A percentile compares a stretch with the other conserved stretches of the same genome.
Conservation (phyloP, 768 basidiomycete species). For the Austroboletus eburneus region DNA sequence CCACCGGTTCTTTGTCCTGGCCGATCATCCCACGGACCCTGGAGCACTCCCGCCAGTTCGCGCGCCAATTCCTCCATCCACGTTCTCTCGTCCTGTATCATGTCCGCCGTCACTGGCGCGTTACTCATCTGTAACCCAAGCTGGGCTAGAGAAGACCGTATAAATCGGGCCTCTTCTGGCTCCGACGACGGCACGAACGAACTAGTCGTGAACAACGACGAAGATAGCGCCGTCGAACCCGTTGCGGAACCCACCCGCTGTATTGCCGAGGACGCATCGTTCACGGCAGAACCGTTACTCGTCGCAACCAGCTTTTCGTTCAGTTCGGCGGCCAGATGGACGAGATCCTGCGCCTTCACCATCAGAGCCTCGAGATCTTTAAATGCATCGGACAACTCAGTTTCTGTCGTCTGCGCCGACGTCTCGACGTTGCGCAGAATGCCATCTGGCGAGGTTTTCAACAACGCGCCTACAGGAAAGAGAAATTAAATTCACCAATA, state of each 20-base stretch:
- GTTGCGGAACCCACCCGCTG: conserved; percentile 18
- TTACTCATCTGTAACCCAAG: conserved; percentile 77
- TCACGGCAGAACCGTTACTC: conserved; percentile 7
- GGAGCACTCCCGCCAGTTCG: conserved; percentile 76
- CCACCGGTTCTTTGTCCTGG: conserved; percentile 35
- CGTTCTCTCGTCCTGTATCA: conserved; percentile 74
- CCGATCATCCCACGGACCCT: conserved; percentile 32
- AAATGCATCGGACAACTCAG: conserved; percentile 70
- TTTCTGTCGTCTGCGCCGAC: conserved; percentile 57
- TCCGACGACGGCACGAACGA: conserved; percentile 44
- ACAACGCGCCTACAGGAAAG: background rate
- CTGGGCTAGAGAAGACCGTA: conserved; percentile 85
- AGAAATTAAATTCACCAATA: conserved; percentile 21
- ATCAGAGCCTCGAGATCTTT: conserved; percentile 87
- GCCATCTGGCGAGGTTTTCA: conserved; percentile 52
- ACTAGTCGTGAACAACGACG: conserved; percentile 21
- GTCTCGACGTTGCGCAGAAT: conserved; percentile 75
- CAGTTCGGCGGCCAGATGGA: conserved; percentile 81
- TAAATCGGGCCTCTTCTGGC: conserved; percentile 82
- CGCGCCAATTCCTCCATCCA: conserved; percentile 80
- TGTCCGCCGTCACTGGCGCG: conserved; percentile 82
- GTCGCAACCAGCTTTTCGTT: conserved; percentile 71
- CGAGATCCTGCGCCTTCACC: conserved; percentile 91
- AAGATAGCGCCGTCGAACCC: conserved; percentile 19
- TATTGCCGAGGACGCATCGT: conserved; percentile 3